These are phyloP conservation scores for Pythium inflatum DNA, from an alignment of 352 stramenopile genomes.

Conservation along the genomic window DNA sequence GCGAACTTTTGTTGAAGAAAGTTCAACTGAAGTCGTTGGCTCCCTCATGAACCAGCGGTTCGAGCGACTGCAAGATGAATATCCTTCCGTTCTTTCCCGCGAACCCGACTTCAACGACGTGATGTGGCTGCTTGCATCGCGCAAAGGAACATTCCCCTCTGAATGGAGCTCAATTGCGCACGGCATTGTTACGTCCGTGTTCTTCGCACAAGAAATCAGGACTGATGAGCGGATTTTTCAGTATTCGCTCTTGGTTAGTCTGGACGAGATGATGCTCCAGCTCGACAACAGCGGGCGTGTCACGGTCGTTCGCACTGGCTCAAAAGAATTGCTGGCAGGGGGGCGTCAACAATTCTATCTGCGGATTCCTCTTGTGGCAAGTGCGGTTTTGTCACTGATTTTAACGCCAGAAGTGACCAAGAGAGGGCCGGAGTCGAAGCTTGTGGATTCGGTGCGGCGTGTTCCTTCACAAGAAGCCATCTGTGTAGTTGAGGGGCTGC, in stretches of 20 bases:
- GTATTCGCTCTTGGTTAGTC: conserved; percentile 9
- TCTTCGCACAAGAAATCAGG: conserved; percentile 11
- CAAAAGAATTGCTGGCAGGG: neutral
- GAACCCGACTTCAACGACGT: conserved; percentile 28
- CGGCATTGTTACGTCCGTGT: conserved; percentile 3
- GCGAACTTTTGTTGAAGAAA: conserved; percentile 7
- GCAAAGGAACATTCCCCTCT: neutral
- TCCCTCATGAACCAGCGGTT: conserved; percentile 26
- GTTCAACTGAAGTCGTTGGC: neutral
- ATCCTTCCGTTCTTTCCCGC: neutral
- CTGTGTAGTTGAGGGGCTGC: conserved; percentile 5
- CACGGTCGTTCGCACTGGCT: neutral
- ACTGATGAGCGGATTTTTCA: conserved; percentile 16
- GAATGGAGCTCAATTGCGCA: conserved; percentile 19
- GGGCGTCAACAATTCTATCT: neutral
- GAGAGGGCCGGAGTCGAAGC: neutral
- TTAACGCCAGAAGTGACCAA: neutral
- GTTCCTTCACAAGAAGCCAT: neutral
- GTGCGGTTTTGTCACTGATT: neutral
- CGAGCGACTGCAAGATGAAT: conserved; percentile 11
- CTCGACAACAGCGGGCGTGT: neutral
- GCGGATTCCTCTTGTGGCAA: conserved; percentile 1
- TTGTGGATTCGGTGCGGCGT: neutral
- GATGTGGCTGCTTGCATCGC: conserved; percentile 24
- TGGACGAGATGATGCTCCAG: conserved; percentile 3